A percentile compares a stretch with the other conserved stretches of the same genome.
phyloP scores from a whole-genome alignment of 176 grass and related monocot species.

The Puccinellia tenuiflora region DNA sequence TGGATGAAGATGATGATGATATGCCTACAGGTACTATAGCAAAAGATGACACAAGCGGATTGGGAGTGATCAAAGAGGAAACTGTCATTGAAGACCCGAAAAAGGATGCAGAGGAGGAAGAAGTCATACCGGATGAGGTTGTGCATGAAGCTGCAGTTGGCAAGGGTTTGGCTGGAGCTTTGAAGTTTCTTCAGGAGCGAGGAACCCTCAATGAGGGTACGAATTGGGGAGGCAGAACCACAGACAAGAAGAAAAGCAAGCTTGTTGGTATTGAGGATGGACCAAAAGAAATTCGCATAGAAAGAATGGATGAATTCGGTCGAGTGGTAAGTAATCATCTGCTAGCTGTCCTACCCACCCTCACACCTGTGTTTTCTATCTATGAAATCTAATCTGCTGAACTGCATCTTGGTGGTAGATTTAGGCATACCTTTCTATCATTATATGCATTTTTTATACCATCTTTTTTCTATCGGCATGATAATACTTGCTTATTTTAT shows the following conservation, averaged over 20 bases:
- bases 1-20: conserved; percentile 64
- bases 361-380: neutral
- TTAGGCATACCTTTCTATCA: neutral
- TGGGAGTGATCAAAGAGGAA: conserved; percentile 44
- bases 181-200: conserved; percentile 69
- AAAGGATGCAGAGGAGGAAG: conserved; percentile 48
- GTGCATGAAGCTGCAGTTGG: conserved; percentile 77
- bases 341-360: neutral
- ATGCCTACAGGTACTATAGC: conserved; percentile 31
- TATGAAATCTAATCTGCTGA: neutral
- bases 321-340: conserved; percentile 56
- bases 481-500: neutral
- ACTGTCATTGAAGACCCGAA: neutral
- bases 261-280: conserved; percentile 64
- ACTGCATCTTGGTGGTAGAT: neutral
- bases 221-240: conserved; percentile 81
- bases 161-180: conserved; percentile 68
- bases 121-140: conserved; percentile 54
- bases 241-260: conserved; percentile 92
- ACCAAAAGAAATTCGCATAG: conserved; percentile 73
- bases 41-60: conserved; percentile 30
- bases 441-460: neutral
- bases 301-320: conserved; percentile 84
- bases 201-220: conserved; percentile 81
- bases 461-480: neutral